Evolutionary conservation across 2,329 filamentous ascomycete species (phyloP).

Genomic region (Aspergillus cejpii): DNA sequence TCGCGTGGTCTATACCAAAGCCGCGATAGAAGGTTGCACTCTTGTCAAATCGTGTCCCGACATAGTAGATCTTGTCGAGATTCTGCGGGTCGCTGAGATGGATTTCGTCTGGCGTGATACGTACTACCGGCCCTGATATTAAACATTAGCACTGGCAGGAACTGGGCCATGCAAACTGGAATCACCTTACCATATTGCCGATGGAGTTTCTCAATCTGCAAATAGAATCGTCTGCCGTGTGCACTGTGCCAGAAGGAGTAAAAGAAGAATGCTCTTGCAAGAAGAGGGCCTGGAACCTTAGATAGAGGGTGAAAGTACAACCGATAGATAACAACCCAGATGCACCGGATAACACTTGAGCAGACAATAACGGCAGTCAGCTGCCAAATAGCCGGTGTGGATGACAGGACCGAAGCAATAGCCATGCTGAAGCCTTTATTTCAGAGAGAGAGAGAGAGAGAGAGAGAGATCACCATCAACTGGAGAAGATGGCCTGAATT

Average conservation of each 20-base stretch:
- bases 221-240: conserved; percentile 18
- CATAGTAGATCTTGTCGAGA: conserved; percentile 23
- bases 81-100: conserved; percentile 25
- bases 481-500: too few species aligned
- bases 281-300: conserved; percentile 23
- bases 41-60: conserved; percentile 22
- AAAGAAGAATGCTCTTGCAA: conserved; percentile 17
- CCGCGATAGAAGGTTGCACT: conserved; percentile 21
- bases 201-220: conserved; percentile 23
- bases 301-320: conserved; percentile 27
- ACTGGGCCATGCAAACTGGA: not conserved
- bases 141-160: not conserved
- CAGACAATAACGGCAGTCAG: conserved; percentile 1
- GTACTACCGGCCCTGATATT: conserved; percentile 23
- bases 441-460: too few species aligned
- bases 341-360: conserved; percentile 2
- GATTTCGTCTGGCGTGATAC: conserved; percentile 25
- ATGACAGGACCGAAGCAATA: not conserved
- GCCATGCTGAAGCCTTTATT: not conserved
- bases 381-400: conserved; percentile 1
- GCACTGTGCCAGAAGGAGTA: conserved; percentile 26
- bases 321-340: conserved; percentile 17
- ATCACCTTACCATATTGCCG: conserved; percentile 21
- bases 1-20: conserved; percentile 23
- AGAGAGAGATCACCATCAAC: too few species aligned